A percentile compares a stretch with the other conserved stretches of the same genome.
These are phyloP conservation scores for Gaeumannomyces sp. DNA, from an alignment of 2,329 filamentous ascomycete species.

Conservation along the genomic window DNA sequence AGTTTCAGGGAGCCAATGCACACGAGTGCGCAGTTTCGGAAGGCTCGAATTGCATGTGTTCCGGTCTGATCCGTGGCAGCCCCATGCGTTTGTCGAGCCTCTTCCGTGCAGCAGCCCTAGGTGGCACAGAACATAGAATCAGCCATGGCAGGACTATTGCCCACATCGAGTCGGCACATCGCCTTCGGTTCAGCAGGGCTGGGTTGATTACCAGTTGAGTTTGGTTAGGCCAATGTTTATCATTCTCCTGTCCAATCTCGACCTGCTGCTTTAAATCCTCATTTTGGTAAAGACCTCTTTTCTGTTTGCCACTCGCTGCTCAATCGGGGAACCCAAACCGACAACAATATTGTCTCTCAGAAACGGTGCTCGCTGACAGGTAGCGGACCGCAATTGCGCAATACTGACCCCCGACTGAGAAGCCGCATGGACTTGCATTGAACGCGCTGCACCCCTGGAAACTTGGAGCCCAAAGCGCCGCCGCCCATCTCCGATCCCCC, in stretches of 20 bases:
- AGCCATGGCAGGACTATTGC: neutral
- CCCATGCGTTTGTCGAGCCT: neutral
- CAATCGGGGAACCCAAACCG: too few species aligned
- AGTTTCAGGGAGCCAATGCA: too few species aligned
- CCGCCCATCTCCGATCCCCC: neutral
- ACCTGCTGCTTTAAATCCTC: neutral
- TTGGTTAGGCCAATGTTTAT: neutral
- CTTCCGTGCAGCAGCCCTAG: too few species aligned
- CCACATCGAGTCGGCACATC: too few species aligned
- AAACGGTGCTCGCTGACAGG: neutral
- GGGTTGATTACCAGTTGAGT: too few species aligned
- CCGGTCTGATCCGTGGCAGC: neutral
- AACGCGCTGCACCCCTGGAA: too few species aligned
- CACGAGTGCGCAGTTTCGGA: too few species aligned
- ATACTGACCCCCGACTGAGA: neutral
- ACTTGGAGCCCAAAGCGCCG: neutral
- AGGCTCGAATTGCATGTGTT: neutral
- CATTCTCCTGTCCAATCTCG: neutral
- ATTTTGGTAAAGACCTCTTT: too few species aligned
- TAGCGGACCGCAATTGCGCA: too few species aligned
- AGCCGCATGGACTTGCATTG: neutral
- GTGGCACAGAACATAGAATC: too few species aligned
- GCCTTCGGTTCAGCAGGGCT: too few species aligned
- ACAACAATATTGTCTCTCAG: neutral
- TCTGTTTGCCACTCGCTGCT: too few species aligned